These are phyloP conservation scores for Phytophthora nicotianae DNA, from an alignment of 352 stramenopile genomes.

Conservation along the genomic window DNA sequence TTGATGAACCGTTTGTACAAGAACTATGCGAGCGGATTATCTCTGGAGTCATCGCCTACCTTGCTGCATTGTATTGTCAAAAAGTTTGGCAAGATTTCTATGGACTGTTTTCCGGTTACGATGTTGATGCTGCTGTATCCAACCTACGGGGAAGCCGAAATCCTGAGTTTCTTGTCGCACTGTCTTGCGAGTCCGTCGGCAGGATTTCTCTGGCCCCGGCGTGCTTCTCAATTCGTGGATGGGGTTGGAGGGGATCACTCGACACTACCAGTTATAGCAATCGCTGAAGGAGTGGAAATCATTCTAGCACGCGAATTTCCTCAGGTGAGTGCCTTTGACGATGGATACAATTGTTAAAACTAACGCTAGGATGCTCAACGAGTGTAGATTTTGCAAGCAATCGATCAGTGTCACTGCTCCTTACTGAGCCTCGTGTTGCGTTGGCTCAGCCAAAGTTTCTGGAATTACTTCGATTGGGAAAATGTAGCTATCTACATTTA, in stretches of 20 bases:
- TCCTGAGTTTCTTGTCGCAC: constrained; percentile 40
- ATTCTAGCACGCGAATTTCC: constrained; percentile 57
- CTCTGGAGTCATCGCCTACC: constrained; percentile 47
- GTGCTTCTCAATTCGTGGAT: not conserved
- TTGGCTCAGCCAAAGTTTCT: constrained; percentile 67
- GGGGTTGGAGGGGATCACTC: not conserved
- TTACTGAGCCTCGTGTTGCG: constrained; percentile 49
- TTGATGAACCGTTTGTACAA: constrained; percentile 76
- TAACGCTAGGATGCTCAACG: not conserved
- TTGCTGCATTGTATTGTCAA: constrained; percentile 60
- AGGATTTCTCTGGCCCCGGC: constrained; percentile 48
- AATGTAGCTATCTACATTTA: constrained; percentile 58
- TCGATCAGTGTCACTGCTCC: constrained; percentile 54
- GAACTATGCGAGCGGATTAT: constrained; percentile 47
- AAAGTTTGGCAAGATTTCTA: constrained; percentile 47
- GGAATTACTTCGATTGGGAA: constrained; percentile 76
- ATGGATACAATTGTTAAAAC: not conserved
- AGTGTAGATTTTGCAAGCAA: constrained; percentile 43
- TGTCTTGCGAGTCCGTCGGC: constrained; percentile 32
- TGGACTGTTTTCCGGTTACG: constrained; percentile 58
- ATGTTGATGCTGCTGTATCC: constrained; percentile 66
- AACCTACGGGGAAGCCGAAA: constrained; percentile 36
- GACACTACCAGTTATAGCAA: constrained; percentile 2
- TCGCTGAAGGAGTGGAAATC: constrained; percentile 51
- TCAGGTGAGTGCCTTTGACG: constrained; percentile 36